Percentiles rank a stretch among this genome's conserved stretches.
Evolutionary conservation across 2,329 filamentous ascomycete species (phyloP).

Genomic region (Cryphonectria nitschkei): DNA sequence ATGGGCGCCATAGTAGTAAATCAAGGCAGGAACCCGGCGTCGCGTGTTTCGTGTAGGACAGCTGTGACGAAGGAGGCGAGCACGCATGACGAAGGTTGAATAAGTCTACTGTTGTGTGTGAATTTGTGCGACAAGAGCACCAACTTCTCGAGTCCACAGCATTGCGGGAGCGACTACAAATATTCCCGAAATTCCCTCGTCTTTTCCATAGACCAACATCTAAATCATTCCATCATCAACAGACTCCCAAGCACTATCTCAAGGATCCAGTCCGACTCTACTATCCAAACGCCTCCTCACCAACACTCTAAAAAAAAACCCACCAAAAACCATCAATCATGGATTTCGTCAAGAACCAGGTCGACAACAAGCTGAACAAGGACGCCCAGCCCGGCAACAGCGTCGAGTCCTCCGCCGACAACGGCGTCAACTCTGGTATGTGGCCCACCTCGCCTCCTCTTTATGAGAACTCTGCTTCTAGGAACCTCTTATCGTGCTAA

Average conservation of each 20-base stretch:
- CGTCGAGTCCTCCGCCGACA: constrained; percentile 30
- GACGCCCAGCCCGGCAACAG: constrained; percentile 31
- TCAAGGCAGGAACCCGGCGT: background rate
- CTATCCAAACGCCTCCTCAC: background rate
- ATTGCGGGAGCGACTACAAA: background rate
- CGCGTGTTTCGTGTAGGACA: background rate
- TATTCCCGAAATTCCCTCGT: background rate
- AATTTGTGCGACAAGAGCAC: background rate
- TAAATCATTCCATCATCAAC: background rate
- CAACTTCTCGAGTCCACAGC: background rate
- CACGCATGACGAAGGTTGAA: constrained; percentile 4
- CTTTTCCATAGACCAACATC: background rate
- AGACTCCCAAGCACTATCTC: background rate
- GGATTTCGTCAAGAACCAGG: constrained; percentile 25
- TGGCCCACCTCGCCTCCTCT: background rate
- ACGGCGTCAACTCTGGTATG: constrained; percentile 30
- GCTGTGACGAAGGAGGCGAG: background rate
- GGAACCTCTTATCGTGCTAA: background rate
- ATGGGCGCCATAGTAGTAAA: background rate
- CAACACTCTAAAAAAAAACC: background rate
- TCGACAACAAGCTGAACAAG: constrained; percentile 28
- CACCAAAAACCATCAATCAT: constrained; percentile 4
- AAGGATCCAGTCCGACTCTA: background rate
- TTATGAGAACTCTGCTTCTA: too few relatives aligned
- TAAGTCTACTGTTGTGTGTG: background rate